Evolutionary conservation across 495 filamentous ascomycete genomes (phyloP).

Genomic region (Cairneyella variabilis): DNA sequence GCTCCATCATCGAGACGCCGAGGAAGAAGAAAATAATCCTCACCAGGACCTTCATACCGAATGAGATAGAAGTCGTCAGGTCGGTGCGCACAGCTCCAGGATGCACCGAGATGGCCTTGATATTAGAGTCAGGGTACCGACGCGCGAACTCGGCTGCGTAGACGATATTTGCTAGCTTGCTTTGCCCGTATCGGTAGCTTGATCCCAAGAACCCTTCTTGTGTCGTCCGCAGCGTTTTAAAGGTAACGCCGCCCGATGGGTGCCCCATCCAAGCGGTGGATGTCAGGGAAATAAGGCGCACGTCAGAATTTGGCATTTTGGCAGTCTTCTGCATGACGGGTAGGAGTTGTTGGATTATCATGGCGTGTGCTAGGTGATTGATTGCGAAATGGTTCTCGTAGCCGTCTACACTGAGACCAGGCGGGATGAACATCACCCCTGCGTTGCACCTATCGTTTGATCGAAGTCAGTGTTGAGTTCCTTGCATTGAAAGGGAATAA

Average conservation of each 20-base stretch:
- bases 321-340: constrained; percentile 29
- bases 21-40: constrained; percentile 20
- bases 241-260: constrained; percentile 32
- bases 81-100: constrained; percentile 52
- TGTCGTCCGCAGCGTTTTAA: constrained; percentile 33
- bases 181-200: constrained; percentile 55
- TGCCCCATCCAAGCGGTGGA: constrained; percentile 33
- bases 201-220: constrained; percentile 30
- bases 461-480: constrained; percentile 35
- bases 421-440: constrained; percentile 40
- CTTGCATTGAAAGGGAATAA: neutral
- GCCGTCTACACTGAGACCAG: constrained; percentile 47
- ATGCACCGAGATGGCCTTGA: constrained; percentile 55
- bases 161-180: constrained; percentile 67
- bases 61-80: neutral
- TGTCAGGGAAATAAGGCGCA: constrained; percentile 37
- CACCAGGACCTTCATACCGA: constrained; percentile 28
- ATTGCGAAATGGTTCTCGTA: constrained; percentile 63
- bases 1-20: constrained; percentile 27
- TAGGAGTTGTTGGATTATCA: constrained; percentile 60
- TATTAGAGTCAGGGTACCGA: constrained; percentile 44
- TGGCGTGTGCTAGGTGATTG: constrained; percentile 64
- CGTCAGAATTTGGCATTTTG: constrained; percentile 33
- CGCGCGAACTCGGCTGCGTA: constrained; percentile 55
- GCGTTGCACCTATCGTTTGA: neutral